Evolutionary conservation across 805 yeast genomes (phyloP), one percentile per base, ranked within the genome.

Genomic region (Candida lessepsii): DNA sequence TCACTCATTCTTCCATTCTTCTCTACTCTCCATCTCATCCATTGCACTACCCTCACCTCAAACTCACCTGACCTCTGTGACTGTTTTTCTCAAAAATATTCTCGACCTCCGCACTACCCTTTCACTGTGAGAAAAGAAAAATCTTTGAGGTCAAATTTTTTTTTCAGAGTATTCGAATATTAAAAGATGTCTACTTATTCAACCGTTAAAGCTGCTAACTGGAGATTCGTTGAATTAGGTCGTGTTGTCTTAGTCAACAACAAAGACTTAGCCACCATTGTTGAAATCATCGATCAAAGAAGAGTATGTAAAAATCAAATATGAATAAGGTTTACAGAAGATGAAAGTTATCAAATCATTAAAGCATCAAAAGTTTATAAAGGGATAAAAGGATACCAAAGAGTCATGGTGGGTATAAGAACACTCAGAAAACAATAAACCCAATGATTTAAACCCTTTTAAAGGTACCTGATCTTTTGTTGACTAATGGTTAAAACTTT

Each of bases 141-240:
- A 32, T 21, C 25, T 32, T 21, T 32, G 35, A 32, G 27, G 32
- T 35, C 35, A 44, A 41, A 46, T 43, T 41, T 47, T 47, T 47
- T 47, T 46, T 34, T 32, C 17, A 11, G 11, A 28, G 13, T 20
- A 32, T 23, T 24, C 14, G 23, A 36, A 39, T 25, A 30, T 42
- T 17, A 27, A n/a, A 23, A 34, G 48, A 62, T 63, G 66, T 62
- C 68, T 48, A 37, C 40, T 18, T 50, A 57, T 53, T 52, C 88
- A 69, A 73, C 85, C 70, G 93, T 93, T 73, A 85, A 87, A 80
- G 86, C 96, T 71, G 79, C 96, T 73, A 86, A 86, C 91, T 93
- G 98, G 98, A 88, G 96, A 86, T 82, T 81, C 69, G 99, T 93
- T 73, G 96, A 91, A 82, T 86, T 90, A 70, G 99, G 99, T 74